Percentiles rank a stretch among this genome's conserved stretches.
phyloP scores from a whole-genome alignment of 805 yeast genomes.

The Cephaloascus fragrans region DNA sequence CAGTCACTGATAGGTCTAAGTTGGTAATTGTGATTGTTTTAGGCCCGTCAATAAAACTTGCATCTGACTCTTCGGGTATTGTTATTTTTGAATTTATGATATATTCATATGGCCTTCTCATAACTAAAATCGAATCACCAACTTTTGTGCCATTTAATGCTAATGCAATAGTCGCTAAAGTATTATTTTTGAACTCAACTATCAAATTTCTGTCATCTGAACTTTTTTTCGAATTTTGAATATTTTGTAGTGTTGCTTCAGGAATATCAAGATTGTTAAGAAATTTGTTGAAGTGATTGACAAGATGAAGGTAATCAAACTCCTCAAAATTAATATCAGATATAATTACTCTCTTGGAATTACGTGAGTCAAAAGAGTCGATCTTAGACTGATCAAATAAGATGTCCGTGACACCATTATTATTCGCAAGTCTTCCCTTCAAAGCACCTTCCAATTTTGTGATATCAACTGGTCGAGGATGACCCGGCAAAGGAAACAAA shows the following conservation, averaged over 20 bases:
- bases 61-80: slow-evolving; percentile 12
- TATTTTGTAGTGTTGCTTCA: slow-evolving; percentile 21
- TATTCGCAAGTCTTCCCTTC: slow-evolving; percentile 19
- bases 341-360: slow-evolving; percentile 19
- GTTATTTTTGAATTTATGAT: slow-evolving; percentile 9
- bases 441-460: slow-evolving; percentile 29
- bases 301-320: slow-evolving; percentile 25
- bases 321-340: slow-evolving; percentile 20
- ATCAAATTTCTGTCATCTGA: slow-evolving; percentile 29
- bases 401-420: slow-evolving; percentile 13
- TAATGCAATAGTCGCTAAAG: slow-evolving; percentile 45
- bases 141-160: slow-evolving; percentile 27
- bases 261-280: slow-evolving; percentile 33
- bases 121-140: slow-evolving; percentile 19
- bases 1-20: slow-evolving; percentile 30
- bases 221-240: slow-evolving; percentile 20
- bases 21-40: slow-evolving; percentile 37
- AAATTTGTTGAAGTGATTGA: slow-evolving; percentile 34
- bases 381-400: slow-evolving; percentile 22
- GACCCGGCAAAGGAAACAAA: slow-evolving; percentile 67
- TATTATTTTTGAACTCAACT: slow-evolving; percentile 40
- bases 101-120: slow-evolving; percentile 36
- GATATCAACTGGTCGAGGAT: slow-evolving; percentile 34
- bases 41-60: slow-evolving; percentile 28
- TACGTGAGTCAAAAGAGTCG: slow-evolving; percentile 27